Base-by-base conservation (phyloP, 176 grass and related monocot species). In the Themeda triandra region DNA sequence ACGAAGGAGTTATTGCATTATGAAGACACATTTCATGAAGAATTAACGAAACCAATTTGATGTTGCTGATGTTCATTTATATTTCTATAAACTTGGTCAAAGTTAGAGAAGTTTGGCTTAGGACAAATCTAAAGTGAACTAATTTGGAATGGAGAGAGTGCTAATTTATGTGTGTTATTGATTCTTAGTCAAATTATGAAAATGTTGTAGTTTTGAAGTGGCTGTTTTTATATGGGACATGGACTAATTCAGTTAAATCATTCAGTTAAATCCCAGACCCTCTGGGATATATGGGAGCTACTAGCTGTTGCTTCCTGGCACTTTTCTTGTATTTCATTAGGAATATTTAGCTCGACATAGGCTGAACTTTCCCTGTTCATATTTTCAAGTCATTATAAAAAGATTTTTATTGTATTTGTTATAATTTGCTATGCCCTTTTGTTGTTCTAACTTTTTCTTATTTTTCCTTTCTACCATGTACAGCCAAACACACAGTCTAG, bases 401-500 rank as follows among this genome's bases (percentile, higher is more conserved):
- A 81, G 41, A 66, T 73, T 65, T 12, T 68, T 82, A 40, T 35
- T 13, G 6, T 78, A 10, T 28, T 81, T 17, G 32, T 36, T 73
- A 62, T 54, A 60, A 35, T 76, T 44, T 82, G 68, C 28, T 69
- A 66, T 89, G 69, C 49, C 24, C 19, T 30, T 56, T 68, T 69
- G 76, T 58, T 82, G 74, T 48, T 62, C 44, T 51, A 27, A 53
- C 46, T 56, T 85, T 39, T 5, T 45, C 32, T 58, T 88, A n/a
- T 45, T 77, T 64, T 64, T 77, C 42, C 42, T 81, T 85, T 85
- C 32, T 72, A 35, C 73, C 72, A 59, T 87, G 71, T 83, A 18
- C 84, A 96, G 93, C 91, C 93, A 67, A 92, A 96, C 70, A 40
- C 82, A 28, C 93, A 92, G 71, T 84, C 90, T 2, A 94, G 82